Evolutionary conservation across 352 stramenopile genomes (phyloP), one percentile per base, ranked within the genome.

Genomic region (Pythium phragmitis): DNA sequence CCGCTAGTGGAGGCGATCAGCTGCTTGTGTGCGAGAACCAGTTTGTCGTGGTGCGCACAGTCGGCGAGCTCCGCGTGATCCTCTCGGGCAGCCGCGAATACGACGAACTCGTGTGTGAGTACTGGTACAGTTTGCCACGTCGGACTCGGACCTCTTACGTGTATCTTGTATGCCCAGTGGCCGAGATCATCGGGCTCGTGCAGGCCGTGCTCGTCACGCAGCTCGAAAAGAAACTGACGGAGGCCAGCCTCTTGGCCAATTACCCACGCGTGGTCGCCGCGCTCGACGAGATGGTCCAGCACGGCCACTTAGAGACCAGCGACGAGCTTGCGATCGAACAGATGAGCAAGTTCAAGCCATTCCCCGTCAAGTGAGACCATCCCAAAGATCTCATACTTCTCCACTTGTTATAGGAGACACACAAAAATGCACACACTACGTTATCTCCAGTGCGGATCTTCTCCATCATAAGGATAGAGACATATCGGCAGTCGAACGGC

Each of bases 141-240:
- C 7, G 6, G 9, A 13, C 45, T 13, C 7, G 19, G 2, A 5
- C 9, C 16, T 34, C n/a, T 33, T 17, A 30, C 28, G 5, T 37
- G 19, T 57, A 13, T 41, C 9, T 28, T 65, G 2, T 68, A 33
- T 60, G 19, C 7, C 7, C 42, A 91, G 82, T 88, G 69, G 63
- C 79, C 23, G 80, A 92, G 59, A 74, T 87, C 47, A 75, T 89
- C 63, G 59, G 43, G 17, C 63, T 85, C 14, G 42, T 89, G 33
- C 69, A 83, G 36, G 70, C 75, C 1, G 76, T 89, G 28, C 56
- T 88, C 8, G 64, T 65, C 36, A 79, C 76, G 9, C 80, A 89
- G 57, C 68, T 89, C 46, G 82, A 91, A 57, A 89, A 89, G 63
- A 89, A 88, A 63, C 72, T 82, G 53, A 89, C 79, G 1, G 80